Evolutionary conservation across 1,139 yeast species (phyloP).

Genomic region (Pichia sp.): DNA sequence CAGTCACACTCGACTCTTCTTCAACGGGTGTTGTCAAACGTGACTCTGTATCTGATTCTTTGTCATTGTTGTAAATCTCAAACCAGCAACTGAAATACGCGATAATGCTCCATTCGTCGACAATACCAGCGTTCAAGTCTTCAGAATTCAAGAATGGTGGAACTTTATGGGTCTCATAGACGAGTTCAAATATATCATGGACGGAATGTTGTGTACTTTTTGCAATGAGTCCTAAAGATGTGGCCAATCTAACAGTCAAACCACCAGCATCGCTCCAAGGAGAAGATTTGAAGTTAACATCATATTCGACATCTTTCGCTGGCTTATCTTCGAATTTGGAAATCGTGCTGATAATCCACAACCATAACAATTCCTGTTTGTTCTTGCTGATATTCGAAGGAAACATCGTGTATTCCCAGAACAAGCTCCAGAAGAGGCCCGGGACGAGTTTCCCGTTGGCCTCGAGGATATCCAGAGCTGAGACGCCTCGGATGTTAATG

Average conservation of each 20-base stretch:
- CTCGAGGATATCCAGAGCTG: constrained; percentile 67
- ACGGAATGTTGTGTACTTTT: background rate
- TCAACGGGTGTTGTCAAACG: too few relatives aligned
- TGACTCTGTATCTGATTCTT: too few relatives aligned
- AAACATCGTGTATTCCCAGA: constrained; percentile 22
- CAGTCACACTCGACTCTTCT: too few relatives aligned
- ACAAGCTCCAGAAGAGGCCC: constrained; percentile 56
- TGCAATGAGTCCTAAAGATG: constrained; percentile 2
- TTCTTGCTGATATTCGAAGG: background rate
- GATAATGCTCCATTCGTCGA: constrained; percentile 67
- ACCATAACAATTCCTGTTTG: constrained; percentile 1
- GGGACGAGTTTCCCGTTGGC: constrained; percentile 62
- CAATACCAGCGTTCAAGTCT: constrained; percentile 45
- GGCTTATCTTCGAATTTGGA: background rate
- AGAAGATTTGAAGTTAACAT: constrained; percentile 1
- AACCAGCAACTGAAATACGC: constrained; percentile 68
- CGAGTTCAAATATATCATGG: constrained; percentile 33
- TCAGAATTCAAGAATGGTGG: constrained; percentile 56
- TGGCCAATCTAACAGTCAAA: background rate
- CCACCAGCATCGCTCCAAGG: constrained; percentile 1
- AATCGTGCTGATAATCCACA: background rate
- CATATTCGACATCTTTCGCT: background rate
- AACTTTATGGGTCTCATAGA: constrained; percentile 40
- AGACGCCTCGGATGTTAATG: constrained; percentile 38
- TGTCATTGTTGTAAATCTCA: constrained; percentile 41